Conservation (phyloP, 805 yeast species). For the Wickerhamiella sorbophila region DNA sequence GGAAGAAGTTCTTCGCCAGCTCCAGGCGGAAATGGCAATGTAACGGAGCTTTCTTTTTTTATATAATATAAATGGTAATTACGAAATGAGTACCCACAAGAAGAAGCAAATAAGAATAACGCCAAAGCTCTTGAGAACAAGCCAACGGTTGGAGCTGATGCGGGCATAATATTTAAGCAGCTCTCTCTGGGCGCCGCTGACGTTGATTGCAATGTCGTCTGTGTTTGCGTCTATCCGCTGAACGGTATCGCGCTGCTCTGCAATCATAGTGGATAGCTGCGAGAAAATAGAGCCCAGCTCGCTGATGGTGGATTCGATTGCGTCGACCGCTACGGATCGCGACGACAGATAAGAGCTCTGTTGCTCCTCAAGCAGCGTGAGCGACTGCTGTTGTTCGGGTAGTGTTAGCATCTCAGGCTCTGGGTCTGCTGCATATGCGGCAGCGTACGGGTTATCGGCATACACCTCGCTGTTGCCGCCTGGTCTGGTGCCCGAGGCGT, state of each 20-base stretch:
- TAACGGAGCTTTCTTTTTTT: slow-evolving; percentile 8
- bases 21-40: slow-evolving; percentile 33
- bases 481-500: neutral
- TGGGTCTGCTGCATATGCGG: slow-evolving; percentile 20
- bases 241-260: slow-evolving; percentile 91
- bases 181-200: slow-evolving; percentile 88
- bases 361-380: slow-evolving; percentile 75
- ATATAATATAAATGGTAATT: neutral
- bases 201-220: slow-evolving; percentile 81
- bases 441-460: slow-evolving; percentile 20
- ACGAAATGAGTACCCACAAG: slow-evolving; percentile 22
- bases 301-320: slow-evolving; percentile 91
- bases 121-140: slow-evolving; percentile 79
- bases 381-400: slow-evolving; percentile 76
- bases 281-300: slow-evolving; percentile 91
- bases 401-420: slow-evolving; percentile 44
- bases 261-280: slow-evolving; percentile 93
- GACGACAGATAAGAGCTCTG: slow-evolving; percentile 61
- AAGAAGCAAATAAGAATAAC: slow-evolving; percentile 44
- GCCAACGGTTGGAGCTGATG: slow-evolving; percentile 83
- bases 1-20: slow-evolving; percentile 30
- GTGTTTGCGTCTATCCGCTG: slow-evolving; percentile 92
- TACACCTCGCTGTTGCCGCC: slow-evolving; percentile 3
- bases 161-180: slow-evolving; percentile 76
- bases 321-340: slow-evolving; percentile 81